A percentile compares a stretch with the other conserved stretches of the same genome.
These are phyloP conservation scores for Edaphochlamys debaryana DNA, from an alignment of 139 green algal genomes.

Conservation along the genomic window DNA sequence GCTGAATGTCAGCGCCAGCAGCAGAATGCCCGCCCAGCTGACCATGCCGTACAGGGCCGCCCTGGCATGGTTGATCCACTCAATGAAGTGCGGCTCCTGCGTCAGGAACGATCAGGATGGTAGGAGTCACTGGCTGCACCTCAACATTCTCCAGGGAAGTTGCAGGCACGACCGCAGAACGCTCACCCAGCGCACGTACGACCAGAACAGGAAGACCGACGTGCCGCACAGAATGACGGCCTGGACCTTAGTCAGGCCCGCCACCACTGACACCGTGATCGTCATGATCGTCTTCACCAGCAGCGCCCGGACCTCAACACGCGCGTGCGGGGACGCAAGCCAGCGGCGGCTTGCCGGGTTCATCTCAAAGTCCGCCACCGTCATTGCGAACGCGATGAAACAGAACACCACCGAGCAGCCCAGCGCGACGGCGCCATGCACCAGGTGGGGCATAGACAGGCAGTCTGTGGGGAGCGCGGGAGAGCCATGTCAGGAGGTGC, in stretches of 20 bases:
- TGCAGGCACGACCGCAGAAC: no score
- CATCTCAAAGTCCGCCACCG: conserved; percentile 54
- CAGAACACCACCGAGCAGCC: conserved; percentile 33
- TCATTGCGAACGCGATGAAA: conserved; percentile 46
- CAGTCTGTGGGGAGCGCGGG: no score
- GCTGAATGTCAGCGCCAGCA: conserved; percentile 40
- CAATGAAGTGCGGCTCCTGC: conserved; percentile 56
- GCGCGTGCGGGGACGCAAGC: conserved; percentile 37
- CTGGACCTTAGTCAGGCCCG: conserved; percentile 44
- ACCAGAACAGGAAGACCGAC: conserved; percentile 44
- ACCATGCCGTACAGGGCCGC: conserved; percentile 50
- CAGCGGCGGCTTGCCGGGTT: conserved; percentile 50
- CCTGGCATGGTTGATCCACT: conserved; percentile 64
- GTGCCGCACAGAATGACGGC: conserved; percentile 25
- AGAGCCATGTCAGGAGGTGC: no score
- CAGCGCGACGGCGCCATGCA: conserved; percentile 36
- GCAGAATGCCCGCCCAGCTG: conserved; percentile 46
- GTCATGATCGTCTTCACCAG: conserved; percentile 45
- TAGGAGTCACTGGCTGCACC: no score
- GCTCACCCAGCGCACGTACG: conserved; percentile 50
- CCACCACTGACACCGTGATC: conserved; percentile 33
- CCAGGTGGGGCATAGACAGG: conserved; percentile 57
- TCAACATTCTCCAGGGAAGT: no score
- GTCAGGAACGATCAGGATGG: background rate
- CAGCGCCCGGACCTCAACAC: conserved; percentile 44